phyloP scores from a whole-genome alignment of 1,139 yeast genomes.

The Debaryomyces robertsiae region DNA sequence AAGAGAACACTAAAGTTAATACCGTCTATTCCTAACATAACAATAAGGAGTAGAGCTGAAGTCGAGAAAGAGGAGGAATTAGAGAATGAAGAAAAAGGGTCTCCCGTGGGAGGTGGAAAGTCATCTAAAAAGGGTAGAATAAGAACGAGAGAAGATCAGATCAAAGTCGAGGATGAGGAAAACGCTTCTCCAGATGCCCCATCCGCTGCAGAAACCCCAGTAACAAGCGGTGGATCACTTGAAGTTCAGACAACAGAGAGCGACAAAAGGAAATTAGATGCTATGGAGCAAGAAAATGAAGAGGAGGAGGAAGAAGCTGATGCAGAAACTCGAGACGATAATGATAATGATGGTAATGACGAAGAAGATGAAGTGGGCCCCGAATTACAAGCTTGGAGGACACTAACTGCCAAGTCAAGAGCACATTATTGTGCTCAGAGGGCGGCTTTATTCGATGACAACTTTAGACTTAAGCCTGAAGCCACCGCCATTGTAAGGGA shows the following conservation, averaged over 20 bases:
- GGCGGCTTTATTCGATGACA: slow-evolving; percentile 62
- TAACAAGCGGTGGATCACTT: slow-evolving; percentile 12
- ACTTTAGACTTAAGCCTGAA: slow-evolving; percentile 58
- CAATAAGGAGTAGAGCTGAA: slow-evolving; percentile 77
- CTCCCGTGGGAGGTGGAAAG: slow-evolving; percentile 36
- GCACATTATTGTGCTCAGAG: slow-evolving; percentile 75
- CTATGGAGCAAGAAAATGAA: slow-evolving; percentile 33
- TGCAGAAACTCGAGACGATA: slow-evolving; percentile 28
- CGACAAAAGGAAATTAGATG: slow-evolving; percentile 17
- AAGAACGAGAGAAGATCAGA: slow-evolving; percentile 40
- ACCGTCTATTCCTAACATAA: slow-evolving; percentile 88
- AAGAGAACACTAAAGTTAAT: slow-evolving; percentile 75
- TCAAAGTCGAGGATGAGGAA: slow-evolving; percentile 31
- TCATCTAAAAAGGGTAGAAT: slow-evolving; percentile 47
- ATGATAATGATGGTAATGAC: slow-evolving; percentile 34
- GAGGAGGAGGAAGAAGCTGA: slow-evolving; percentile 28
- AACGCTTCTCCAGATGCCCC: slow-evolving; percentile 18
- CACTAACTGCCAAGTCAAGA: slow-evolving; percentile 74
- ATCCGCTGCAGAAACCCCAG: slow-evolving; percentile 18
- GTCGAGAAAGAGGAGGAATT: slow-evolving; percentile 75
- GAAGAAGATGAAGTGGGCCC: slow-evolving; percentile 62
- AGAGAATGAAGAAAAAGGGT: slow-evolving; percentile 31
- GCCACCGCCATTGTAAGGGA: slow-evolving; percentile 69
- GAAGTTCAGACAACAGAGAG: slow-evolving; percentile 10
- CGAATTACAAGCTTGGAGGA: slow-evolving; percentile 80